Conservation (phyloP, 331 rosid genomes). For the Saraca asoca region DNA sequence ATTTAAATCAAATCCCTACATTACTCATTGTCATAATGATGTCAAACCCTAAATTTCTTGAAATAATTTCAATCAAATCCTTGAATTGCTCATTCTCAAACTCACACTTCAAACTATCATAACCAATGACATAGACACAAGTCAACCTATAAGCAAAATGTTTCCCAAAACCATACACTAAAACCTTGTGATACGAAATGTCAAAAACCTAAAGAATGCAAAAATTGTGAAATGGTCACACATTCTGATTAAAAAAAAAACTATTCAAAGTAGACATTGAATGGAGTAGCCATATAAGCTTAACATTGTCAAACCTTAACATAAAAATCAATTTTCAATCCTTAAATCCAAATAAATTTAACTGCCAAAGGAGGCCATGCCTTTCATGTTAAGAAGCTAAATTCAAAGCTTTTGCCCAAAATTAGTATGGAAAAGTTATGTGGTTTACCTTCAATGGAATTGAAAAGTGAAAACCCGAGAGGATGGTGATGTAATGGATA, state of each 20-base stretch:
- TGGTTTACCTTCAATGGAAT: too few species aligned
- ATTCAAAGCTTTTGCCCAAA: too few species aligned
- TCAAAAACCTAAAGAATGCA: background rate
- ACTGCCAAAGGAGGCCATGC: background rate
- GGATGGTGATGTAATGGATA: too few species aligned
- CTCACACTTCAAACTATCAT: background rate
- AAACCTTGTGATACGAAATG: background rate
- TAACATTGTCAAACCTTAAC: background rate
- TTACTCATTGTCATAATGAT: too few species aligned
- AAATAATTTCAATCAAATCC: too few species aligned
- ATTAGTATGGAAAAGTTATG: too few species aligned
- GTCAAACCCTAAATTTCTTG: too few species aligned
- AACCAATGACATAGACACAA: background rate
- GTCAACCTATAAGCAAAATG: too few species aligned
- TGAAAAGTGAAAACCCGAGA: too few species aligned
- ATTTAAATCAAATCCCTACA: too few species aligned
- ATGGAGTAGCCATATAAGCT: background rate
- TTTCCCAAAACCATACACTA: background rate
- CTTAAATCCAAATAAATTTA: background rate
- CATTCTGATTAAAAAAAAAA: background rate
- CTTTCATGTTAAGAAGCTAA: background rate
- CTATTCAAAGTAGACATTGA: background rate
- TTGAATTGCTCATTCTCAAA: constrained; percentile 1
- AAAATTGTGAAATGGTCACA: background rate
- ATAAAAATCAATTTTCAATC: background rate